Evolutionary conservation across 2,329 filamentous ascomycete species (phyloP), one percentile per base, ranked within the genome.

Genomic region (Diaporthe helianthi): DNA sequence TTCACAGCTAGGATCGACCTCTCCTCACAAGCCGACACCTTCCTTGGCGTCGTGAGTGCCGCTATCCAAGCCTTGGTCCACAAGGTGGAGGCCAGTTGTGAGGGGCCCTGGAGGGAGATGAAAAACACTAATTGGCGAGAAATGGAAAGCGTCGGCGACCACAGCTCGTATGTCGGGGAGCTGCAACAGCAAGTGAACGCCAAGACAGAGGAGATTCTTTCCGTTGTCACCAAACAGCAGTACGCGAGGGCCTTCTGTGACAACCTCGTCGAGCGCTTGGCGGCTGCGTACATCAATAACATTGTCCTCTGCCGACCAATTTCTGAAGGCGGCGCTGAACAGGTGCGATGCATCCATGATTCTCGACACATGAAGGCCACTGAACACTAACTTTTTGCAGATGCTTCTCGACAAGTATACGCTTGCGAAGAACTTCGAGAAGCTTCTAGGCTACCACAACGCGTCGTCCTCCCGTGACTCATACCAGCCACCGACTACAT

Each of bases 341-440:
- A 94, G 86, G 90, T 92, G 83, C 74, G 80, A 58, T 31, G 52
- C 8, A 3, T 24, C 6, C n/a, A 24, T n/a, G n/a, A 15, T 6
- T 33, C 13, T 36, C 29, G 15, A 15, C 3, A 22, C 24, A 24
- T 49, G 13, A 47, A 36, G 58, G 29, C n/a, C n/a, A 36, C 22
- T 19, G 5, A 5, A 19, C 13, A 72, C 78, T 79, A 71, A 79
- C 74, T 29, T 22, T 22, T 22, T 44, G 7, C 71, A 97, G 89
- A 98, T 99, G 94, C 86, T 98, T 24, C 88, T 99, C 5, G 96
- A 99, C 80, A 94, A 95, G 73, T 98, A 98, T 76, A 92, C 93
- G 10, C 84, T 97, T 26, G 94, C 93, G 69, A 94, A 95, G 76
- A 89, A 89, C 1, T 90, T 97, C 71, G 89, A 90, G 63, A 89